Evolutionary conservation across 108 stramenopile genomes (phyloP).

Genomic region (Skeletonema marinoi): DNA sequence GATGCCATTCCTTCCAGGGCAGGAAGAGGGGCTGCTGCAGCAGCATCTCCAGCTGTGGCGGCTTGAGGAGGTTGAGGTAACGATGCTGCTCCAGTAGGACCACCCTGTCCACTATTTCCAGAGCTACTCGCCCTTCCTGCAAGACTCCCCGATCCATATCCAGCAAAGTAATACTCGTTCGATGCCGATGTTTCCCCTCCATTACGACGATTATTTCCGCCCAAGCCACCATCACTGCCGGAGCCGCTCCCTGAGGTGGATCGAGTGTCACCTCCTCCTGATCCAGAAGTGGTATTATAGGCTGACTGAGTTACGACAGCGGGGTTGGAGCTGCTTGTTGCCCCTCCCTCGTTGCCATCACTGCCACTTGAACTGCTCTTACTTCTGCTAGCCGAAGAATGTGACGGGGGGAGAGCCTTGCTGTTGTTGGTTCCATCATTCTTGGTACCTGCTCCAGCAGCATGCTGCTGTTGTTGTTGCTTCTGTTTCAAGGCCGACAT

Average conservation of each 20-base stretch:
- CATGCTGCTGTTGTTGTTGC: neutral
- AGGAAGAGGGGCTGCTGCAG: neutral
- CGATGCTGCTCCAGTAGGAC: neutral
- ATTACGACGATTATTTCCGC: slow-evolving; percentile 14
- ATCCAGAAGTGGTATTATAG: slow-evolving; percentile 22
- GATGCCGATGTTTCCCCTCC: slow-evolving; percentile 15
- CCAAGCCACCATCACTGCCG: slow-evolving; percentile 13
- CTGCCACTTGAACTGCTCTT: slow-evolving; percentile 15
- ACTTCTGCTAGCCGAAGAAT: slow-evolving; percentile 9
- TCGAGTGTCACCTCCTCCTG: slow-evolving; percentile 27
- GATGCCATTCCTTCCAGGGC: slow-evolving; percentile 5
- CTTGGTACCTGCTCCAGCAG: neutral
- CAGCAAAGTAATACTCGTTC: slow-evolving; percentile 37
- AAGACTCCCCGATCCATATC: slow-evolving; percentile 27
- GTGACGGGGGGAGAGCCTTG: neutral
- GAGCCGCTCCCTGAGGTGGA: slow-evolving; percentile 6
- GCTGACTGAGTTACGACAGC: slow-evolving; percentile 13
- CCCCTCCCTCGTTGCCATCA: slow-evolving; percentile 18
- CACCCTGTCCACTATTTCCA: neutral
- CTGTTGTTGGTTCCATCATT: slow-evolving; percentile 2
- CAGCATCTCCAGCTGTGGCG: neutral
- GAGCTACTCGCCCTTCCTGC: slow-evolving; percentile 5
- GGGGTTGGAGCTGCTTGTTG: slow-evolving; percentile 7
- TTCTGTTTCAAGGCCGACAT: neutral
- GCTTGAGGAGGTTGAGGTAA: neutral